phyloP scores from a whole-genome alignment of 164 flowering plant species.

The Warburgia ugandensis region DNA sequence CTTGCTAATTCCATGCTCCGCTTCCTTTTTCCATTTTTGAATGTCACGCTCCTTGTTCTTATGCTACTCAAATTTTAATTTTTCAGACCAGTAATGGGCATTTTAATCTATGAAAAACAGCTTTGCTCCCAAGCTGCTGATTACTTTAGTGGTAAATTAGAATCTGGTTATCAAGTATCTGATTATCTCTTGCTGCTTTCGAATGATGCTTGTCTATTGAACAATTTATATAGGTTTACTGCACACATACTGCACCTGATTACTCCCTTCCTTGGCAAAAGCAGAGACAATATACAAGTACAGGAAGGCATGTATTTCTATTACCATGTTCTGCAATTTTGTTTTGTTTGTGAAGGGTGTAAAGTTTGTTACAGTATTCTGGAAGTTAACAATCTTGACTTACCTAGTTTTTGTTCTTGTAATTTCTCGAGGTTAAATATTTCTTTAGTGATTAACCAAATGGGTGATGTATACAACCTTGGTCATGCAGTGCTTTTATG shows the following conservation, averaged over 20 bases:
- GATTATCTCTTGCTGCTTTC: not conserved
- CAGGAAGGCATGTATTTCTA: conserved; percentile 67
- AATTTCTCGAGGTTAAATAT: not conserved
- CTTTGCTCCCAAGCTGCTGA: too few species aligned
- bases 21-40: too few species aligned
- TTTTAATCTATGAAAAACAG: too few species aligned
- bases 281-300: conserved; percentile 89
- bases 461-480: not conserved
- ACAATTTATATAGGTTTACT: conserved; percentile 60
- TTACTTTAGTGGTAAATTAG: too few species aligned
- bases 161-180: not conserved
- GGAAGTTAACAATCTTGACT: not conserved
- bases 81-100: too few species aligned
- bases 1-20: too few species aligned
- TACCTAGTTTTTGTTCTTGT: conserved; percentile 1
- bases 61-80: too few species aligned
- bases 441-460: not conserved
- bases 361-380: not conserved
- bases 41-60: too few species aligned
- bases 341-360: not conserved
- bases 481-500: conserved; percentile 83
- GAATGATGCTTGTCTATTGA: not conserved
- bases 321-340: not conserved
- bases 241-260: conserved; percentile 95
- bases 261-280: conserved; percentile 99